These are phyloP conservation scores for Baorangia bicolor DNA, from an alignment of 768 basidiomycete genomes.

Conservation along the genomic window DNA sequence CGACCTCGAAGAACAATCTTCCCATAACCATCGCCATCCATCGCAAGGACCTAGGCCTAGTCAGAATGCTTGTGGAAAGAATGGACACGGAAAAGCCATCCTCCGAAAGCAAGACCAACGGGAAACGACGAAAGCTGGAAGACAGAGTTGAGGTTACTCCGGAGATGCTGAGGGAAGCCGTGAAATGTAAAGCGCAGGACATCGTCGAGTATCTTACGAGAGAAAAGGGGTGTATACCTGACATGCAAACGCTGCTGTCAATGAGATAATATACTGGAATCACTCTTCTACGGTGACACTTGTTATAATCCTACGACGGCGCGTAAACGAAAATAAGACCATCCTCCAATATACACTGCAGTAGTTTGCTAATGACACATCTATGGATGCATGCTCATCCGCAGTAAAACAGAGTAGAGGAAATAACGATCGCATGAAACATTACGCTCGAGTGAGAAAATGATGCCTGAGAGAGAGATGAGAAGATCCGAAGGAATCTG, in stretches of 20 bases:
- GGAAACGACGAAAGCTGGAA: slow-evolving; percentile 54
- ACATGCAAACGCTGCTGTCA: slow-evolving; percentile 59
- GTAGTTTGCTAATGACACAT: slow-evolving; percentile 21
- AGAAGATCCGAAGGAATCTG: background rate
- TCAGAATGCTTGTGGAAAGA: slow-evolving; percentile 78
- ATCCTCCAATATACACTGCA: slow-evolving; percentile 19
- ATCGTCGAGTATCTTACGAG: slow-evolving; percentile 68
- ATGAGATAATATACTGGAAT: slow-evolving; percentile 29
- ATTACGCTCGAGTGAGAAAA: slow-evolving; percentile 10
- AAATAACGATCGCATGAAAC: slow-evolving; percentile 7
- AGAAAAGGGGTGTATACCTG: slow-evolving; percentile 73
- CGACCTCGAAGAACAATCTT: slow-evolving; percentile 56
- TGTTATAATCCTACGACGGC: slow-evolving; percentile 1
- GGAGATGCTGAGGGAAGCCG: slow-evolving; percentile 65
- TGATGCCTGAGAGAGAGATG: slow-evolving; percentile 9
- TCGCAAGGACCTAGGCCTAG: slow-evolving; percentile 61
- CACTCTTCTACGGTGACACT: background rate
- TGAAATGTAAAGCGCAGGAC: slow-evolving; percentile 61
- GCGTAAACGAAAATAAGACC: slow-evolving; percentile 2
- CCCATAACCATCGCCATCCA: slow-evolving; percentile 76
- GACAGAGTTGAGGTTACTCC: slow-evolving; percentile 56
- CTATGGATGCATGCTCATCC: slow-evolving; percentile 23
- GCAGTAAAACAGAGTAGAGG: slow-evolving; percentile 8
- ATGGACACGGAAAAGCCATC: slow-evolving; percentile 26
- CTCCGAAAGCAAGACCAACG: slow-evolving; percentile 17